These are phyloP conservation scores for Plenodomus tracheiphilus DNA, from an alignment of 2,329 filamentous ascomycete genomes.

Conservation along the genomic window DNA sequence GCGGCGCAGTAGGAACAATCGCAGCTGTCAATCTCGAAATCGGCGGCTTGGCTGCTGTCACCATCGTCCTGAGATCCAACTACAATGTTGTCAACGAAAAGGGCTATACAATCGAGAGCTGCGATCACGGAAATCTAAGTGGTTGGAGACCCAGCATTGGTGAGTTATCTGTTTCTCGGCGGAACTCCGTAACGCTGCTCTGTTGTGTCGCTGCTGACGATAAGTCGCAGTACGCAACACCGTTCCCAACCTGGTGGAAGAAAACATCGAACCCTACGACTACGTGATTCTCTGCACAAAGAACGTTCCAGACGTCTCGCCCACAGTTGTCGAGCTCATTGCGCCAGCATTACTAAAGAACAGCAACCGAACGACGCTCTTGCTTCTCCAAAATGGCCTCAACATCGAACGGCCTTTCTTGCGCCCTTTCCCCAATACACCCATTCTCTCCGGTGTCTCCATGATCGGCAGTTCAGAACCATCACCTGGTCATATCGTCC, in stretches of 20 bases:
- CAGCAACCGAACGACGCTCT: constrained; percentile 55
- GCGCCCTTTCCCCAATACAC: constrained; percentile 54
- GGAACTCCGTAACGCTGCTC: no score
- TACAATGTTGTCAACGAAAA: constrained; percentile 51
- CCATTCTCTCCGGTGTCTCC: constrained; percentile 58
- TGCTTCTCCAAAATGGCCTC: constrained; percentile 66
- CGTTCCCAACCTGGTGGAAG: constrained; percentile 51
- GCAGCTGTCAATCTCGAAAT: constrained; percentile 59
- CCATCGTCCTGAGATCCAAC: constrained; percentile 61
- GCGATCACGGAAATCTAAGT: constrained; percentile 57
- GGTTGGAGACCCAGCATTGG: constrained; percentile 54
- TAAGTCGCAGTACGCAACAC: constrained; percentile 49
- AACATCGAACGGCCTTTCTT: constrained; percentile 63
- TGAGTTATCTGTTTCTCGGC: constrained; percentile 22
- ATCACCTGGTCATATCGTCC: constrained; percentile 53
- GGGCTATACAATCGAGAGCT: constrained; percentile 60
- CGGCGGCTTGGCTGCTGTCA: constrained; percentile 56
- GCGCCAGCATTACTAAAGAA: constrained; percentile 54
- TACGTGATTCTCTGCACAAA: constrained; percentile 63
- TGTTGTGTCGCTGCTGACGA: constrained; percentile 3
- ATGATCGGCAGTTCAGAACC: constrained; percentile 58
- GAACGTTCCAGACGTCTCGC: constrained; percentile 59
- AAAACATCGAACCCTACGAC: constrained; percentile 50
- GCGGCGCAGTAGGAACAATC: constrained; percentile 61
- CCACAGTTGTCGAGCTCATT: constrained; percentile 55